Evolutionary conservation across 495 filamentous ascomycete genomes (phyloP).

Genomic region (Articulospora tetracladia): DNA sequence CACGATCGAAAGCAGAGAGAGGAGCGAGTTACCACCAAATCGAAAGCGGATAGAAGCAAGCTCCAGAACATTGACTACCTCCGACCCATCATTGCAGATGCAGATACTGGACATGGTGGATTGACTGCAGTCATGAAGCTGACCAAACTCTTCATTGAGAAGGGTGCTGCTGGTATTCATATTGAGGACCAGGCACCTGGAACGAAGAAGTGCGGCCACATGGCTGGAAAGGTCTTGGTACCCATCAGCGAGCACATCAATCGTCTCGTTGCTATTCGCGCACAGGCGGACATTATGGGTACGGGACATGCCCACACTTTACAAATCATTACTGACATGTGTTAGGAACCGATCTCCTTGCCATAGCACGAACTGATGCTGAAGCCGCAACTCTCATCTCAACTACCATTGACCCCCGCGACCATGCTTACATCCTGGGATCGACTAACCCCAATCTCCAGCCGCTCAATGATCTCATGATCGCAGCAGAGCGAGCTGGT

Average conservation of each 20-base stretch:
- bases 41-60: constrained; percentile 66
- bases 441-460: constrained; percentile 80
- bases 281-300: constrained; percentile 99
- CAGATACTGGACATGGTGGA: constrained; percentile 95
- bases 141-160: constrained; percentile 95
- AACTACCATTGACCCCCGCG: constrained; percentile 89
- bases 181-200: constrained; percentile 98
- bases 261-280: constrained; percentile 91
- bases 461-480: constrained; percentile 87
- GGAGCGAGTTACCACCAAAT: constrained; percentile 73
- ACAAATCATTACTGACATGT: constrained; percentile 10
- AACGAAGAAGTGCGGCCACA: constrained; percentile 99
- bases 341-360: constrained; percentile 73
- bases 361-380: constrained; percentile 92
- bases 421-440: constrained; percentile 91
- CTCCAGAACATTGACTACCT: constrained; percentile 89
- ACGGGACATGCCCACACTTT: constrained; percentile 20
- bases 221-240: constrained; percentile 98
- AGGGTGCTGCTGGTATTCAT: constrained; percentile 95
- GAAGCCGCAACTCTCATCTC: constrained; percentile 98
- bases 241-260: constrained; percentile 99
- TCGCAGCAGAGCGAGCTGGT: constrained; percentile 75
- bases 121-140: constrained; percentile 98
- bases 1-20: constrained; percentile 98
- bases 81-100: constrained; percentile 93